phyloP scores from a whole-genome alignment of 2,329 filamentous ascomycete species.

The Hypoxylon sp. region DNA sequence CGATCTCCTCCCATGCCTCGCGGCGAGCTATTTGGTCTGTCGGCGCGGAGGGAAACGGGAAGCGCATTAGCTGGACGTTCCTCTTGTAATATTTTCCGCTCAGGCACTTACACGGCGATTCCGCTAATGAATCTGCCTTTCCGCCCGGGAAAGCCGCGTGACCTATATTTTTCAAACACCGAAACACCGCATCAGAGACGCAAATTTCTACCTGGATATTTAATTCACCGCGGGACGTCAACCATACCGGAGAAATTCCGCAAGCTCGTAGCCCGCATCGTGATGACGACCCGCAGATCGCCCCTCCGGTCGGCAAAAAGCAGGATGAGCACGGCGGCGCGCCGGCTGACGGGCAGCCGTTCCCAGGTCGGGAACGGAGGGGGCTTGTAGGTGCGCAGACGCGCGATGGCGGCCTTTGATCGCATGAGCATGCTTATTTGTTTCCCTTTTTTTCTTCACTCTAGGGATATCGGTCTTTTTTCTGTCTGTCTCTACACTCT shows the following conservation, averaged over 20 bases:
- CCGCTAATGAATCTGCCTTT: conserved; percentile 65
- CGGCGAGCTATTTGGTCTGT: conserved; percentile 82
- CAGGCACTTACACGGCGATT: conserved; percentile 64
- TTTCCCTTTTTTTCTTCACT: not conserved
- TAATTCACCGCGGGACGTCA: not conserved
- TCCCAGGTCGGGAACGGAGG: conserved; percentile 70
- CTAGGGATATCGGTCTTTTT: not conserved
- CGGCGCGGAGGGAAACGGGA: not conserved
- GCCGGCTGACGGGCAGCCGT: conserved; percentile 66
- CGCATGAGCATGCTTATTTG: conserved; percentile 44
- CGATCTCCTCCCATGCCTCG: conserved; percentile 93
- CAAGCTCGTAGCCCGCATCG: conserved; percentile 70
- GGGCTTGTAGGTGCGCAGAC: conserved; percentile 67
- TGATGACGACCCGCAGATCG: conserved; percentile 76
- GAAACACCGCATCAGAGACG: conserved; percentile 7
- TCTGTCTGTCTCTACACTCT: not conserved
- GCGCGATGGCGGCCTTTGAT: conserved; percentile 64
- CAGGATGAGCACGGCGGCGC: conserved; percentile 87
- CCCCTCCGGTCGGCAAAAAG: conserved; percentile 85
- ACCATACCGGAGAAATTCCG: conserved; percentile 71
- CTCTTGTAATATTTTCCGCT: not conserved
- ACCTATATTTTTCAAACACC: conserved; percentile 50
- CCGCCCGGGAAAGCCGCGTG: conserved; percentile 89
- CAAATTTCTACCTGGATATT: not conserved
- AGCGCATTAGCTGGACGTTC: conserved; percentile 2